Base-by-base conservation (phyloP, 352 stramenopile genomes). In the Phytopythium montanum region DNA sequence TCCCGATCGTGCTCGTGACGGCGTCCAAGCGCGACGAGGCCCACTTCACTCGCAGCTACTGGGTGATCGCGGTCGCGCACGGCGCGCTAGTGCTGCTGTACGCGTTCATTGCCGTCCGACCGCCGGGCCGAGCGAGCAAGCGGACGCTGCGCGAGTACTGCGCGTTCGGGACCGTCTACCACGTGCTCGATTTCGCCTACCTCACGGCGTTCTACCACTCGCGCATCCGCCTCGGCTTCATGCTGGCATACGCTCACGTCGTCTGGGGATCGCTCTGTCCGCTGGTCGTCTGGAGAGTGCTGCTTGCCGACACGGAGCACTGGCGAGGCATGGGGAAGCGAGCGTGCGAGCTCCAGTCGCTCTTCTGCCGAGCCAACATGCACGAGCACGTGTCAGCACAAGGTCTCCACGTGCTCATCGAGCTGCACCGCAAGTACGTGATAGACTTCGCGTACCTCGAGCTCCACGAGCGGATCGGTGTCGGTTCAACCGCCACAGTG, bases 231-330 rank as follows among this genome's bases (percentile, higher is more conserved):
- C 36, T 82, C 13, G 61, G 67, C 1, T 70, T 70, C 39, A 56
- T 52, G 9, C 25, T 80, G 9, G 68, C 69, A n/a, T 79, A 79
- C 61, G 29, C 33, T 7, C 52, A 73, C 36, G 59, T 79, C 1
- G 44, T 74, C 8, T 76, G 65, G 70, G 65, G 68, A 12, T 68
- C 68, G 12, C 49, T 79, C 3, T 69, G 70, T 13, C 70, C 70
- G 38, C 64, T 74, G 28, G 72, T 79, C 61, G 39, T 72, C 2
- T 83, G 74, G 69, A 64, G 73, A 12, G 44, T 79, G 36, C 62
- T 88, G 5, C 67, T 81, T 29, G 76, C 79, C 19, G 79, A 89
- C 55, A 89, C 79, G 6, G 76, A 86, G 39, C 79, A 84, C 44
- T 89, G 79, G 79, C 67, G 79, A n/a, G 79, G 76, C 16, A 69